Evolutionary conservation across 176 grass and related monocot species (phyloP), one percentile per base, ranked within the genome.

Genomic region (Triticum timopheevii): DNA sequence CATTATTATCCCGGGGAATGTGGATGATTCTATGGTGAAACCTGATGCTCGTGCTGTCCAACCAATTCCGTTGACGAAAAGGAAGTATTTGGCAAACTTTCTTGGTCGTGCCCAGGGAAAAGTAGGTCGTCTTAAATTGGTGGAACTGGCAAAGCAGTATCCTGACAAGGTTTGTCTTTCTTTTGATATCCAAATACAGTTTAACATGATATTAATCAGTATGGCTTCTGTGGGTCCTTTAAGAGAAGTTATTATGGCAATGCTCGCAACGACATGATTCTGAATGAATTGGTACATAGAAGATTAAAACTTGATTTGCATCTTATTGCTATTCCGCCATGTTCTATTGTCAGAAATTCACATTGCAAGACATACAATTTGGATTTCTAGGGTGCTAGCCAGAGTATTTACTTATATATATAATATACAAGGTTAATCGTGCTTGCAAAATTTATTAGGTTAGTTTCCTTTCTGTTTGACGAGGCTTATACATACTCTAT

Each of bases 1-100:
- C 88, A 94, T 96, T 86, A 91, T 96, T 73, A 96, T 99, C 72
- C 92, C 97, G 67, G 97, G 97, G 72, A 99, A 94, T 76, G 93
- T 99, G 44, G 94, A 99, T 84, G 94, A 99, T 81, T 90, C 86
- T 86, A 96, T 99, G 90, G 93, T 95, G 34, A 95, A 93, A 58
- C 25, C 89, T 79, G 54, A 84, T 66, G 83, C 85, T 28, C 70
- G 45, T 78, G 86, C 80, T 49, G 93, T 99, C 56, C 79, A 87
- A 73, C 94, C 93, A 73, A 81, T 99, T 45, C 90, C 92, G 15
- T 87, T 99, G 69, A 80, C 27, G 16, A 94, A 94, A 71, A 93
- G 97, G 78, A 98, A 94, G 34, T 94, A 94, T 75, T 64, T 99
- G 30, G 97, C 94, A 77, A 96, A 99, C 78, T 99, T 96, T 84